These are phyloP conservation scores for Prunus yedoensis DNA, from an alignment of 331 rosid species.

Conservation along the genomic window DNA sequence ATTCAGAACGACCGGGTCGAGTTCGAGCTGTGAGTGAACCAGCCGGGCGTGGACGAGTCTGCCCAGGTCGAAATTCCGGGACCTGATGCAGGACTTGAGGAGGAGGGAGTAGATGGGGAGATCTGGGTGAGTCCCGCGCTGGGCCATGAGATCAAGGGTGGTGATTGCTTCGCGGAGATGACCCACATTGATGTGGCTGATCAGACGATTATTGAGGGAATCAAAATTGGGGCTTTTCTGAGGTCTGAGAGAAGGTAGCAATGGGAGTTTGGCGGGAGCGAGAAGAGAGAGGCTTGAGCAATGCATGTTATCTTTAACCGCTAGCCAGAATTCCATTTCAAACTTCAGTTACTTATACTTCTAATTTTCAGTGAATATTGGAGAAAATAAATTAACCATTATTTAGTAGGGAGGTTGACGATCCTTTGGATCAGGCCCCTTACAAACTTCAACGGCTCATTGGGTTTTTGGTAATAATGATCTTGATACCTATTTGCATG, in stretches of 20 bases:
- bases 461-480: not conserved
- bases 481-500: not conserved
- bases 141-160: constrained; percentile 26
- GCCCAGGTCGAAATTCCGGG: constrained; percentile 22
- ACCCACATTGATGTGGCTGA: constrained; percentile 17
- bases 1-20: constrained; percentile 13
- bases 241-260: not conserved
- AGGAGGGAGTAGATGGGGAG: constrained; percentile 27
- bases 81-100: constrained; percentile 31
- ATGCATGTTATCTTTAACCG: constrained; percentile 12
- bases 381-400: no score
- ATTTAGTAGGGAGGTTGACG: not conserved
- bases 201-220: constrained; percentile 8
- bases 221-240: not conserved
- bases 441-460: not conserved
- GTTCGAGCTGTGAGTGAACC: not conserved
- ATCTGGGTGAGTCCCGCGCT: constrained; percentile 2
- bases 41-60: constrained; percentile 16
- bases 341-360: not conserved
- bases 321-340: constrained; percentile 1
- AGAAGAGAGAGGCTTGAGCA: not conserved
- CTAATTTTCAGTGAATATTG: no score
- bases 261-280: constrained; percentile 13
- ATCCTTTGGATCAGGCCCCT: not conserved
- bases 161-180: constrained; percentile 24